Evolutionary conservation across 345 rosid genomes (phyloP), one percentile per base, ranked within the genome.

Genomic region (Anastatica hierochuntica): DNA sequence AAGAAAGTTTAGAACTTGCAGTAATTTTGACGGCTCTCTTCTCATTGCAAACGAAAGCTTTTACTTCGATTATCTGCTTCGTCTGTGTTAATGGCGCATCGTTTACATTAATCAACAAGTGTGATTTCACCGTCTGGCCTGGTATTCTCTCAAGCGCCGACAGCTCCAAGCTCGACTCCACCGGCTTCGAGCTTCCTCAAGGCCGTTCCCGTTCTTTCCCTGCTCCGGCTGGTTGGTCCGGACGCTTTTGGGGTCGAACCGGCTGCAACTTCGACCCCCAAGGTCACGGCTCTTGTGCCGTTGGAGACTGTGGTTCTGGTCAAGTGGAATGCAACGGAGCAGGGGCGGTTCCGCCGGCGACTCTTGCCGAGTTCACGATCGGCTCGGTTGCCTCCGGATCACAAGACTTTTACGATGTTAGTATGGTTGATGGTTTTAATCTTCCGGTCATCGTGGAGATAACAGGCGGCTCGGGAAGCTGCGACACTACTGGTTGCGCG

Each of bases 401-500:
- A 2, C 68, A 20, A 38, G 85, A 82, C 52, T 82, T 36, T 47
- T 82, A 71, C 10, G 83, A 82, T 23, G 85, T 77, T 0, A 77
- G 85, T 24, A 72, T 82, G 1, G 89, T 82, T 0, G 89, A 82
- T 10, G 89, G 89, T 12, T 79, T 77, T 60, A 82, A 82, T 56
- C 49, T 82, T 7, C 77, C 79, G 3, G 39, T 82, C 71, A 56
- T 72, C 10, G 76, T 82, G 17, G 73, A 68, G 7, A 27, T 7
- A 4, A 27, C 30, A 27, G 30, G 30, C 4, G 69, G 81, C 9
- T 70, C 52, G 4, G 53, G 57, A 8, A 11, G 15, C 0, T 82
- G 89, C 34, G 1, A 56, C 8, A 61, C 77, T 17, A 75, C 81
- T 0, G 83, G 89, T 38, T 82, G 89, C 31, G 52, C 51, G 8